A percentile compares a stretch with the other conserved stretches of the same genome.
phyloP scores from a whole-genome alignment of 1,284 basidiomycete genomes.

The Moesziomyces aphidis region DNA sequence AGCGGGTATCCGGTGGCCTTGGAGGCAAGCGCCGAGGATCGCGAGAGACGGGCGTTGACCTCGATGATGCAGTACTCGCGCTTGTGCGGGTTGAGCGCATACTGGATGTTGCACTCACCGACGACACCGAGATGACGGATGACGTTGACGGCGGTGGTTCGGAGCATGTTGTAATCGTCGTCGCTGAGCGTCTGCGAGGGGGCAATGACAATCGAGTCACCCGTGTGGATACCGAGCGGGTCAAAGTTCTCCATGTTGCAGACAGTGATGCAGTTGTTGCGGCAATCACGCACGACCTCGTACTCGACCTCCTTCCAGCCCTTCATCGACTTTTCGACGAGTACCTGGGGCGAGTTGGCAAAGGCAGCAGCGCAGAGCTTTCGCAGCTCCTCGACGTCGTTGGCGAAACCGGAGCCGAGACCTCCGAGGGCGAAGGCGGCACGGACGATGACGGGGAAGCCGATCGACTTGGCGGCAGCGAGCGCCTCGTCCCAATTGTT shows the following conservation, averaged over 20 bases:
- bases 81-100: conserved; percentile 93
- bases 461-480: conserved; percentile 84
- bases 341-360: conserved; percentile 94
- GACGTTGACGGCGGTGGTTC: conserved; percentile 97
- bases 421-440: conserved; percentile 97
- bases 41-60: conserved; percentile 98
- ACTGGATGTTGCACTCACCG: conserved; percentile 99
- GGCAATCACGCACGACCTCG: conserved; percentile 97
- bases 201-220: conserved; percentile 98
- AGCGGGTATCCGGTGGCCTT: conserved; percentile 99
- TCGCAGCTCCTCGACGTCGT: conserved; percentile 85
- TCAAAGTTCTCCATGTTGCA: conserved; percentile 99
- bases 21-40: conserved; percentile 96
- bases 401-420: conserved; percentile 92
- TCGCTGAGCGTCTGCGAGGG: conserved; percentile 88
- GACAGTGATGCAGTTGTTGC: conserved; percentile 97
- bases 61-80: conserved; percentile 99
- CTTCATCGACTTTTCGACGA: conserved; percentile 99
- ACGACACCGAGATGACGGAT: conserved; percentile 97
- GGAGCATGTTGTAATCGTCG: conserved; percentile 99
- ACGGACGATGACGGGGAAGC: conserved; percentile 96
- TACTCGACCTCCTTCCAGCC: conserved; percentile 97
- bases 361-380: conserved; percentile 85
- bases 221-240: conserved; percentile 97
- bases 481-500: conserved; percentile 83